These are phyloP conservation scores for Populus hybrid DNA, from an alignment of 441 rosid species.

Conservation along the genomic window DNA sequence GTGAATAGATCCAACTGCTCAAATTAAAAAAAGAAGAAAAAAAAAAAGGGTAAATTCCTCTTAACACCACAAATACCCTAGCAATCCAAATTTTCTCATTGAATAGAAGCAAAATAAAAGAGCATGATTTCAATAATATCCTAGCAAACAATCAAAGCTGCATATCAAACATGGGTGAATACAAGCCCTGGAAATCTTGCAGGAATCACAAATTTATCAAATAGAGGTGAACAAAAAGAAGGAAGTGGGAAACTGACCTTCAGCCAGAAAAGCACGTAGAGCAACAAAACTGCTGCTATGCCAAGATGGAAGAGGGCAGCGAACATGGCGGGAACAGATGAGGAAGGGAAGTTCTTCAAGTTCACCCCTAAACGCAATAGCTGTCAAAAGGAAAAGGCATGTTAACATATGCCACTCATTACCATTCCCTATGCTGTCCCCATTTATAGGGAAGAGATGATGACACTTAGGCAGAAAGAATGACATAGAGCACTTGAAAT, in stretches of 20 bases:
- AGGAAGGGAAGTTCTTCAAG: conserved; percentile 79
- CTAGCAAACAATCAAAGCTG: not conserved
- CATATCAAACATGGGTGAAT: not conserved
- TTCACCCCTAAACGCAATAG: conserved; percentile 71
- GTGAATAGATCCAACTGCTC: conserved; percentile 91
- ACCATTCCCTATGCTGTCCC: not conserved
- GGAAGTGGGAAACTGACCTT: conserved; percentile 44
- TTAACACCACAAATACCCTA: not conserved
- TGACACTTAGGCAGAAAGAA: not conserved
- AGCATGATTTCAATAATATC: not conserved
- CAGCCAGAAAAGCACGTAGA: conserved; percentile 89
- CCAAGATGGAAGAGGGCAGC: conserved; percentile 80
- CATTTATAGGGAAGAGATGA: not conserved
- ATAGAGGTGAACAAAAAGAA: not conserved
- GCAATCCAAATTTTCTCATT: not conserved
- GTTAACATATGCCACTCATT: not conserved
- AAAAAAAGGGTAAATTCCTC: not conserved
- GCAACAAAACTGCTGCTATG: conserved; percentile 76
- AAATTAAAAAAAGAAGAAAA: not conserved
- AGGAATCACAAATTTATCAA: not conserved
- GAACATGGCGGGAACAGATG: conserved; percentile 54
- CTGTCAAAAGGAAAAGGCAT: conserved; percentile 35
- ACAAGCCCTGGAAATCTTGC: not conserved
- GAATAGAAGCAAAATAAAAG: not conserved
- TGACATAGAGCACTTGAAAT: not conserved